These are phyloP conservation scores for Sungouiozyma intestinalis DNA, from an alignment of 805 yeast genomes.

Conservation along the genomic window DNA sequence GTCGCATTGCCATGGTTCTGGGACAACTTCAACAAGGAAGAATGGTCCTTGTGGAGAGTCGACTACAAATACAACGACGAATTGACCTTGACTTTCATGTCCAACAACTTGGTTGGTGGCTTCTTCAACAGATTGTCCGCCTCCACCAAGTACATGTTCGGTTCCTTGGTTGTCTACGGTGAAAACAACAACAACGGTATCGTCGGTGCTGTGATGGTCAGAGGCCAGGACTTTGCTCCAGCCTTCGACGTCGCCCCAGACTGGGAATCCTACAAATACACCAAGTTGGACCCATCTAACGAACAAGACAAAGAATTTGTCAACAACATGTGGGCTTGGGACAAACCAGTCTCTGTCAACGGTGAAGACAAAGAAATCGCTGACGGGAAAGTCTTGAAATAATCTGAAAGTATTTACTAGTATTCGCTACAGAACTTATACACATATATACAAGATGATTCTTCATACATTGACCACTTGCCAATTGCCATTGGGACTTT, in stretches of 20 bases:
- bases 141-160: conserved; percentile 90
- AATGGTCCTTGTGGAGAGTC: conserved; percentile 92
- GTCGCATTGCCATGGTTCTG: conserved; percentile 96
- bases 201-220: conserved; percentile 84
- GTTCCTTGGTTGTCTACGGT: conserved; percentile 90
- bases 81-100: conserved; percentile 88
- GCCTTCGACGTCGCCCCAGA: conserved; percentile 99
- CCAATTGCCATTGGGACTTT: no score
- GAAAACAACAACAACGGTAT: conserved; percentile 98
- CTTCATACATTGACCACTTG: no score
- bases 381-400: conserved; percentile 98
- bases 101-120: conserved; percentile 96
- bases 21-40: conserved; percentile 84
- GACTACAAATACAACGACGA: conserved; percentile 97
- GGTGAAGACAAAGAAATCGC: conserved; percentile 83
- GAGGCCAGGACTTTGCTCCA: conserved; percentile 86
- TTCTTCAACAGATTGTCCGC: conserved; percentile 91
- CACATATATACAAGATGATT: neutral
- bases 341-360: conserved; percentile 72
- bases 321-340: conserved; percentile 97
- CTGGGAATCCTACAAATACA: conserved; percentile 88
- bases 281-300: conserved; percentile 71
- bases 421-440: no score
- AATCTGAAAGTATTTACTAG: no score
- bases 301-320: conserved; percentile 72